Evolutionary conservation across 305 asterid genomes (phyloP), one percentile per base, ranked within the genome.

Genomic region (Rubia balearica): DNA sequence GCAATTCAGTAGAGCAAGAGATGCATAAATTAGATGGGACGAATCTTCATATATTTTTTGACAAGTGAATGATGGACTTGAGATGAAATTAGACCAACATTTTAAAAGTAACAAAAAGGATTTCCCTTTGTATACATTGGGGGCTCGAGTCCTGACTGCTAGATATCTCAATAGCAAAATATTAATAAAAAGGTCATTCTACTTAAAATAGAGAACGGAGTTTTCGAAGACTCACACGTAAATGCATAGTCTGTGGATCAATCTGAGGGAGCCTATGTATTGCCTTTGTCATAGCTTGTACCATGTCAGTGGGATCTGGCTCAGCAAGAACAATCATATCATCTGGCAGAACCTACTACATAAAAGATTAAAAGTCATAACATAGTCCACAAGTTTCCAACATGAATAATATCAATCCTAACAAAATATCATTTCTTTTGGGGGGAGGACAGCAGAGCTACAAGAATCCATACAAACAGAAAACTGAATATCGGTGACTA

Each of bases 261-360:
- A 91, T 91, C 64, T 79, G 87, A 65, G 99, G 99, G 78, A 95
- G 97, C 83, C 86, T 83, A 71, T 82, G 24, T 78, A 95, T 86
- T n/a, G 99, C 97, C 81, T 83, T 86, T 69, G 93, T 83, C 75
- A 95, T 80, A 67, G 96, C 96, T 45, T 75, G 82, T 66, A 90
- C 97, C 98, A 94, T 94, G 83, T 91, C 96, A 49, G 76, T 72
- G 22, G 96, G 97, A 89, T 94, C 97, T 57, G 99, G 98, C 78
- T 85, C 83, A 16, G 97, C 95, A 71, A 94, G 94, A 80, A 94
- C 96, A 75, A 91, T 75, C 96, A 95, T 95, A 81, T 95, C 98
- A 85, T 89, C 96, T 51, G 97, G 97, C 72, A 95, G 95, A 81
- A 95, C 98, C 99, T 91, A 72, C 73, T 41, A 61, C 33, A 72